These are phyloP conservation scores for Chalara sp. DNA, from an alignment of 2,329 filamentous ascomycete species.

Conservation along the genomic window DNA sequence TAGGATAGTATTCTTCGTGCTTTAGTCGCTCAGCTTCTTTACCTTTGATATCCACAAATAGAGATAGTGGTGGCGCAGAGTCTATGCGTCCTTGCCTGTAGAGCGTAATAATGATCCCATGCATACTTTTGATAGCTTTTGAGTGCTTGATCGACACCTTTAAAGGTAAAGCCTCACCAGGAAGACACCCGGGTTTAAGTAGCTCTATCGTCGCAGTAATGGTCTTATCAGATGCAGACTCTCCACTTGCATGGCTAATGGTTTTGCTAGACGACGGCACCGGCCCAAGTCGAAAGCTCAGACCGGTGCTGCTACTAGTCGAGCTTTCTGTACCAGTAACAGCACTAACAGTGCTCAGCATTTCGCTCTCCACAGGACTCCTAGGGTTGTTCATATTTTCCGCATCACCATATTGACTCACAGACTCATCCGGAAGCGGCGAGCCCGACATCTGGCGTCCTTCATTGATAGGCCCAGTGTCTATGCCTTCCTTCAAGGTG, in stretches of 20 bases:
- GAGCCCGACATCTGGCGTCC: conserved; percentile 12
- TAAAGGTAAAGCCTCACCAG: conserved; percentile 76
- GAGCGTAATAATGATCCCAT: conserved; percentile 86
- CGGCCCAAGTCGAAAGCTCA: conserved; percentile 37
- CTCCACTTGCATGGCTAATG: conserved; percentile 40
- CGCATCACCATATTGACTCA: conserved; percentile 25
- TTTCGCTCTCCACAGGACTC: conserved; percentile 42
- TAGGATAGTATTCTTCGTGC: conserved; percentile 73
- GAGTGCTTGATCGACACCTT: conserved; percentile 80
- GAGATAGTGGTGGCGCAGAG: conserved; percentile 50
- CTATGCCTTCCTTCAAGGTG: conserved; percentile 14
- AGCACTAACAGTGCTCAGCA: conserved; percentile 62
- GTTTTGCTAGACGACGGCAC: conserved; percentile 29
- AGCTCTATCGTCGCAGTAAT: conserved; percentile 85
- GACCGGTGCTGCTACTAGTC: conserved; percentile 29
- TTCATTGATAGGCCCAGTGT: conserved; percentile 18
- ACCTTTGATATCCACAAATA: conserved; percentile 44
- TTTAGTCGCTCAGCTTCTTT: conserved; percentile 62
- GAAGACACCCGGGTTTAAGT: conserved; percentile 73
- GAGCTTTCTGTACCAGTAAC: conserved; percentile 66
- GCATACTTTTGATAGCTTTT: conserved; percentile 82
- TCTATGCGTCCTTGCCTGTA: conserved; percentile 90
- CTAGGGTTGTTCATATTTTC: conserved; percentile 37
- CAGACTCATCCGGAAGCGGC: conserved; percentile 25
- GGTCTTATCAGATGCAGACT: conserved; percentile 59